Base-by-base conservation (phyloP, 306 rosid species). In the Trifolium subterraneum region DNA sequence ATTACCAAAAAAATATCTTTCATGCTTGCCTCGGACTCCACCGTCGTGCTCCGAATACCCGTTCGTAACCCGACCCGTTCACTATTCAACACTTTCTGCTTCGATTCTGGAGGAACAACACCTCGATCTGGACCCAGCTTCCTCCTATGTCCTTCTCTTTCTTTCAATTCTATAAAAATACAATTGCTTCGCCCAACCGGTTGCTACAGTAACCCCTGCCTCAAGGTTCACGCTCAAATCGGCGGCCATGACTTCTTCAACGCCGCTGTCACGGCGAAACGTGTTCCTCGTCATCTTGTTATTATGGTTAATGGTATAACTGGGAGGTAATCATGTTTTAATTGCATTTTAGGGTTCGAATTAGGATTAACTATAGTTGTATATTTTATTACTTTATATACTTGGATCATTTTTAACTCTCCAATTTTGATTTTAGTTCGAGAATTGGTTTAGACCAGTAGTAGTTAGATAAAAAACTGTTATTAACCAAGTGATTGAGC, bases 251-350 rank as follows among this genome's bases (percentile, higher is more conserved):
- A 62, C 7, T 33, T 62, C 6, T 62, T 62, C 25, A 62, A 33
- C 23, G 47, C 25, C 3, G 15, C 19, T 14, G 65, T 16, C 20
- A 35, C 8, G 15, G 23, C 23, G 7, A 25, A 25, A 4, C 15
- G 15, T 8, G 5, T n/a, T 68, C 72, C 72, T 15, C 56, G 9
- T 7, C 72, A 68, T 16, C 73, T 69, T 69, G 45, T 69, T 31
- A 50, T 69, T 31, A 69, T 69, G 73, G 61, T 69, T 50, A 48
- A 69, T 50, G 73, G 73, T 10, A 27, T 69, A 16, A 69, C 38
- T 48, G 73, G 73, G 15, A 69, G 73, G 73, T 69, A 62, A 52
- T 19, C 8, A 36, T 36, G 39, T 36, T 36, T 36, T 36, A 29
- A 29, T 4, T 29, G 33, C 33, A 29, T 29, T 29, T 29, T 29